A percentile compares a stretch with the other conserved stretches of the same genome.
Conservation (phyloP, 2,329 filamentous ascomycete genomes). For the Teratosphaeria destructans region DNA sequence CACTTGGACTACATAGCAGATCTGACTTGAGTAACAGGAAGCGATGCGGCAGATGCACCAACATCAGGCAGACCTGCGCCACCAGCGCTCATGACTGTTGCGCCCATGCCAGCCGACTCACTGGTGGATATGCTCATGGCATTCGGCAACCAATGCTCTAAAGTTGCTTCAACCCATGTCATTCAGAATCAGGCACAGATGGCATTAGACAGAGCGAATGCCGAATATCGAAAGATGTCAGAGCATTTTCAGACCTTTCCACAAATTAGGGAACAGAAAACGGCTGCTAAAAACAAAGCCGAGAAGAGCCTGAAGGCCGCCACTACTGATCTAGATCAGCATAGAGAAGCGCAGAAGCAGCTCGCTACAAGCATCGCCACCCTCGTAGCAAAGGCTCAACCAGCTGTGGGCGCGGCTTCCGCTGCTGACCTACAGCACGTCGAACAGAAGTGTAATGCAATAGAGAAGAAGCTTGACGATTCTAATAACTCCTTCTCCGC, state of each 20-base stretch:
- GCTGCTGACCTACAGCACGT: neutral
- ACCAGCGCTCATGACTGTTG: neutral
- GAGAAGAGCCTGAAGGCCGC: neutral
- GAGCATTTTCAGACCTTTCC: conserved; percentile 2
- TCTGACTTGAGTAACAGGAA: neutral
- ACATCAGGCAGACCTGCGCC: neutral
- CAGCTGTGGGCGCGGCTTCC: neutral
- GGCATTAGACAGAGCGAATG: neutral
- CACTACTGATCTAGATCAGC: neutral
- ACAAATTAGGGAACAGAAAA: conserved; percentile 5
- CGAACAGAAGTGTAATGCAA: neutral
- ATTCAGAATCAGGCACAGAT: neutral
- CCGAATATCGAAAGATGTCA: neutral
- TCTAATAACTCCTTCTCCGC: neutral
- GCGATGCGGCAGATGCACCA: neutral
- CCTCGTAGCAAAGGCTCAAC: neutral
- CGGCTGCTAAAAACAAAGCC: neutral
- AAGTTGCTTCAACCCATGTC: neutral
- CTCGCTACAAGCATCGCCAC: neutral
- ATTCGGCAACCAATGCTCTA: conserved; percentile 1
- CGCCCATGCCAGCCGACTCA: neutral
- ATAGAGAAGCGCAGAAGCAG: neutral
- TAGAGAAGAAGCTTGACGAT: neutral
- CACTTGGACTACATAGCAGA: neutral
- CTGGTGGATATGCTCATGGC: conserved; percentile 2